These are phyloP conservation scores for Brassica hybrid DNA, from an alignment of 441 rosid species.

Conservation along the genomic window DNA sequence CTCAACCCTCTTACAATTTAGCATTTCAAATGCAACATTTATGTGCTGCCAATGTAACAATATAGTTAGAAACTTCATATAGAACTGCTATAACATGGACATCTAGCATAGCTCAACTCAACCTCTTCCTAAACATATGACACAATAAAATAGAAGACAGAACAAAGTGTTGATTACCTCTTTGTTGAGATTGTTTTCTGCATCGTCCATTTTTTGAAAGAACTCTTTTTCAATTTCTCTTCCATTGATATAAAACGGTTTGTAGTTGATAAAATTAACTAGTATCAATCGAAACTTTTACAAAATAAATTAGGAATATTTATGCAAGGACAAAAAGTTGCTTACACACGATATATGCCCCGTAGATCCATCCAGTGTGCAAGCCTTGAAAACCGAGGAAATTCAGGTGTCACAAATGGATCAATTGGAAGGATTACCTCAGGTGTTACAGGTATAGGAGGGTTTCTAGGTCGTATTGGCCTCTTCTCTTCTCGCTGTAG, in stretches of 20 bases:
- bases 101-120: neutral
- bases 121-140: neutral
- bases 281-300: neutral
- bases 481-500: neutral
- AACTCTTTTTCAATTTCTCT: neutral
- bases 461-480: neutral
- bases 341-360: neutral
- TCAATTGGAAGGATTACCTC: neutral
- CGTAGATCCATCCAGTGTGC: neutral
- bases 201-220: neutral
- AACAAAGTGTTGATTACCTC: neutral
- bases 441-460: neutral
- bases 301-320: neutral
- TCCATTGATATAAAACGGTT: neutral
- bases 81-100: neutral
- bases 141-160: no score
- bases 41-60: neutral
- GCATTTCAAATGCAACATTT: neutral
- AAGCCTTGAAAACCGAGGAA: neutral
- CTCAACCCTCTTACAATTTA: neutral
- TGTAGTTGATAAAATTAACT: neutral
- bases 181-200: neutral
- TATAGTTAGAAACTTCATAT: neutral
- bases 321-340: neutral
- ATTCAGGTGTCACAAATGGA: neutral